Evolutionary conservation across 352 stramenopile species (phyloP), one percentile per base, ranked within the genome.

Genomic region (Peronospora farinosa): DNA sequence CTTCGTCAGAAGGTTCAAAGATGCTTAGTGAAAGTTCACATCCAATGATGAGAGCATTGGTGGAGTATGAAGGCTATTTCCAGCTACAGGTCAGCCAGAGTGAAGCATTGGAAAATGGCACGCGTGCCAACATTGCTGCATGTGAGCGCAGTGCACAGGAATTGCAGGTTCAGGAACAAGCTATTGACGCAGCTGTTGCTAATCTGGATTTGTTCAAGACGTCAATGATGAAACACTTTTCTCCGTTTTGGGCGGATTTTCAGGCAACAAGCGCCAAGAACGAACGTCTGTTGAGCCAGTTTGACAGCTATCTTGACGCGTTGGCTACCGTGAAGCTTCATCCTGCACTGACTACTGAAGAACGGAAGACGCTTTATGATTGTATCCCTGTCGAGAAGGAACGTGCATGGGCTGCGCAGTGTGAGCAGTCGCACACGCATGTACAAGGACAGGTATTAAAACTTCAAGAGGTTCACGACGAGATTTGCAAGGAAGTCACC

Each of bases 141-240:
- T 86, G 78, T 54, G 77, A 84, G 30, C 63, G 61, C 12, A 78
- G 72, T 13, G 53, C 77, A 0, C 63, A 52, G 0, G 76, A 83
- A 52, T 61, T 91, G 17, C 66, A 78, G 17, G 65, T 91, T 15
- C 83, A 91, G 44, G 67, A 78, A 7, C 57, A 81, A 11, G 80
- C 83, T 8, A 92, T 94, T 21, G 46, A 63, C 23, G 83, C 83
- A 13, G 83, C 83, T 23, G 66, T 92, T 28, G 69, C 72, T 2
- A 94, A 94, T 53, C 44, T 94, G 50, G 80, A 94, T 32, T 61
- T 82, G 38, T 91, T 92, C 53, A 83, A 86, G 45, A 69, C 56
- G 48, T 86, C 80, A 7, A 91, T 94, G 80, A 79, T 67, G 43
- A 84, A 87, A 43, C 83, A 88, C 19, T 94, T 94, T 47, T 51